These are phyloP conservation scores for Jackrogersella minutella DNA, from an alignment of 495 filamentous ascomycete species.

Conservation along the genomic window DNA sequence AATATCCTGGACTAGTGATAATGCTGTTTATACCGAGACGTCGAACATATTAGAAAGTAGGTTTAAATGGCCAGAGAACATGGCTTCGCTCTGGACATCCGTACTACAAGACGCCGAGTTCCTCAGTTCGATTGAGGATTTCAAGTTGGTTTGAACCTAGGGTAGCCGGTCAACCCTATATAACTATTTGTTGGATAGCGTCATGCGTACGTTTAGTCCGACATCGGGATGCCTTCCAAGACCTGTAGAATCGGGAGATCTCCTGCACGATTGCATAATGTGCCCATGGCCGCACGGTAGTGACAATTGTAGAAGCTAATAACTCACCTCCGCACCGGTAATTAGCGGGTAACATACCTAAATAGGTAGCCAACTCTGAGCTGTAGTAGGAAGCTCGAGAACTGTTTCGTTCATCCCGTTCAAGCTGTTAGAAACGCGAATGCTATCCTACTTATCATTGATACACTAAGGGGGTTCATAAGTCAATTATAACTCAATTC, in stretches of 20 bases:
- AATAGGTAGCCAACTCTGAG: no score
- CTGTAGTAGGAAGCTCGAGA: slow-evolving; percentile 5
- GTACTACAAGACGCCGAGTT: slow-evolving; percentile 13
- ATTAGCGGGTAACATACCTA: slow-evolving; percentile 8
- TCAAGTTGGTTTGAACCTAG: slow-evolving; percentile 12
- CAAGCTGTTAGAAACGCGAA: background rate
- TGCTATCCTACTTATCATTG: background rate
- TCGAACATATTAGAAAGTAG: slow-evolving; percentile 19
- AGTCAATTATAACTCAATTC: background rate
- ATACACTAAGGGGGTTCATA: background rate
- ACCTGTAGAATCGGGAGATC: background rate
- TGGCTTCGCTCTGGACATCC: slow-evolving; percentile 21
- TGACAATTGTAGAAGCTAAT: background rate
- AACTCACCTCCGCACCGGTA: slow-evolving; percentile 21
- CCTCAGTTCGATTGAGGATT: slow-evolving; percentile 18
- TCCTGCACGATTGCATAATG: slow-evolving; percentile 24
- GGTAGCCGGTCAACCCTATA: no score
- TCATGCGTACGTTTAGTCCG: background rate
- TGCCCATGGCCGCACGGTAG: no score
- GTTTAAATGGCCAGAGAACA: slow-evolving; percentile 17
- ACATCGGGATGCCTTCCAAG: slow-evolving; percentile 8
- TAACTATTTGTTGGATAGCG: no score
- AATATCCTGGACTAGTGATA: slow-evolving; percentile 5
- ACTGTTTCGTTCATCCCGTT: background rate
- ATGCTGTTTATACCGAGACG: slow-evolving; percentile 12